A percentile compares a stretch with the other conserved stretches of the same genome.
Evolutionary conservation across 352 stramenopile genomes (phyloP).

Genomic region (Sclerospora graminicola): DNA sequence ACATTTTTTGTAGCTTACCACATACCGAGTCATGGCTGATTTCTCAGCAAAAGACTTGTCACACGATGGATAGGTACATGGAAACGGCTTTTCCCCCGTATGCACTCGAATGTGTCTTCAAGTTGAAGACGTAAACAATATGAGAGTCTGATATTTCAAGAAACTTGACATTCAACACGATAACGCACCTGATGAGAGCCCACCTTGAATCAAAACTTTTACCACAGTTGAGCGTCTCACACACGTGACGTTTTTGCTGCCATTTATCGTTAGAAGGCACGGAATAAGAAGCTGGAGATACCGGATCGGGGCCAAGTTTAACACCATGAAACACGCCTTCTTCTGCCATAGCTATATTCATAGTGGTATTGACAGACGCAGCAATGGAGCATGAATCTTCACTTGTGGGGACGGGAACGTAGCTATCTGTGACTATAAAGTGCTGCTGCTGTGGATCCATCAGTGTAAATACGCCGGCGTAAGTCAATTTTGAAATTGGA

Average conservation of each 20-base stretch:
- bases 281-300: constrained; percentile 26
- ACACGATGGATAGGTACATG: constrained; percentile 69
- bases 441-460: constrained; percentile 19
- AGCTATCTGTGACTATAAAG: constrained; percentile 7
- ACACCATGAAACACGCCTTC: constrained; percentile 7
- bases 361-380: constrained; percentile 6
- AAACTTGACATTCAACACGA: not conserved
- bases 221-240: constrained; percentile 48
- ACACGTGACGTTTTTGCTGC: constrained; percentile 64
- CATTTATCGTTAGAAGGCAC: constrained; percentile 48
- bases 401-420: constrained; percentile 1
- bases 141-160: not conserved
- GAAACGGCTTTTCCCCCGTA: constrained; percentile 82
- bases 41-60: constrained; percentile 87
- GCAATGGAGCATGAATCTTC: constrained; percentile 9
- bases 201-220: constrained; percentile 84
- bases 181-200: constrained; percentile 59
- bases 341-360: constrained; percentile 10
- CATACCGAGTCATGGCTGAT: constrained; percentile 73
- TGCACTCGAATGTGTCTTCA: constrained; percentile 79
- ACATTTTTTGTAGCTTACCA: not conserved
- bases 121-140: constrained; percentile 2
- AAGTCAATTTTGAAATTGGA: too few relatives aligned
- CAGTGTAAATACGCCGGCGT: not conserved
- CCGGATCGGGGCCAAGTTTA: constrained; percentile 7